These are phyloP conservation scores for Penicillium sp. DNA, from an alignment of 2,329 filamentous ascomycete genomes.

Conservation along the genomic window DNA sequence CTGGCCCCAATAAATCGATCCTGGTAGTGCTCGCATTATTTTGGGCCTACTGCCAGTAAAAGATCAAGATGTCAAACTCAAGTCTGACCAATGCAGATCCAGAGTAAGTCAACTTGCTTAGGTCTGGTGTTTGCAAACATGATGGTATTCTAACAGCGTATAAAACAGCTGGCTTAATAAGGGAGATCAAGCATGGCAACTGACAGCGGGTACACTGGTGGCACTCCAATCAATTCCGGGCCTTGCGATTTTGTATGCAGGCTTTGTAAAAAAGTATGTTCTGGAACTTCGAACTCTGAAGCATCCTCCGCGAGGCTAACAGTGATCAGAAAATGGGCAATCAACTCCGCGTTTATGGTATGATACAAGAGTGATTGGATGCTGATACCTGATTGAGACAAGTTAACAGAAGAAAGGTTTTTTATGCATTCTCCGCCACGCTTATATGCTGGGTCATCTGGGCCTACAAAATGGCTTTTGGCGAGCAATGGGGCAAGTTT, in stretches of 20 bases:
- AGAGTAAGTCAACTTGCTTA: background rate
- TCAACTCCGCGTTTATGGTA: background rate
- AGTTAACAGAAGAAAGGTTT: background rate
- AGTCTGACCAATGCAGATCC: background rate
- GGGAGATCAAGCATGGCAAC: background rate
- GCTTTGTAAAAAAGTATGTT: background rate
- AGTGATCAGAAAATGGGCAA: background rate
- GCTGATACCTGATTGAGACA: background rate
- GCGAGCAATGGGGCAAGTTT: slow-evolving; percentile 45
- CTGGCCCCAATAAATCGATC: background rate
- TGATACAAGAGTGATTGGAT: no score
- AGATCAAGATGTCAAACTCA: background rate
- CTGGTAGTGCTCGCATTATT: no score
- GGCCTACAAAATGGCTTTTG: slow-evolving; percentile 52
- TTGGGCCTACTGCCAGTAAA: no score
- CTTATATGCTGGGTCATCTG: slow-evolving; percentile 54
- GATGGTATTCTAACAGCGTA: background rate
- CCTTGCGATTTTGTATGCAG: background rate
- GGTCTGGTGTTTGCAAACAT: background rate
- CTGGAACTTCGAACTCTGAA: background rate
- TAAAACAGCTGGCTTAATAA: background rate
- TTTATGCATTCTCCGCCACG: slow-evolving; percentile 25
- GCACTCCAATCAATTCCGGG: background rate
- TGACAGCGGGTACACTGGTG: background rate
- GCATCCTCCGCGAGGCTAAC: background rate